These are phyloP conservation scores for Anethum foeniculum DNA, from an alignment of 140 eudicot species.

Conservation along the genomic window DNA sequence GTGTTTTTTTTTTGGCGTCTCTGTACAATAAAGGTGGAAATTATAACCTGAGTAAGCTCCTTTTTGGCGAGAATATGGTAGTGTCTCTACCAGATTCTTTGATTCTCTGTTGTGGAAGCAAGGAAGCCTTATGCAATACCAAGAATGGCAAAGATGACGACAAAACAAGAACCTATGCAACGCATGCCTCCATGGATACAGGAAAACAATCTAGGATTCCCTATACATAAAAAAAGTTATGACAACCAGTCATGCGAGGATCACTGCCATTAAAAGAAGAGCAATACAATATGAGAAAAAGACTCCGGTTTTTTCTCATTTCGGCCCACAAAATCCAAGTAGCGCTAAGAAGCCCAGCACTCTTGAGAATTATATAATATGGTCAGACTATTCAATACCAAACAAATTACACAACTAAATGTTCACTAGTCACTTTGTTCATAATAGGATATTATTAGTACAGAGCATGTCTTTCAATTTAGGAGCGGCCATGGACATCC, in stretches of 20 bases:
- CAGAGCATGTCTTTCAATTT: slow-evolving; percentile 11
- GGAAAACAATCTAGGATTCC: slow-evolving; percentile 73
- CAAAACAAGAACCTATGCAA: slow-evolving; percentile 47
- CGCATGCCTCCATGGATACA: slow-evolving; percentile 74
- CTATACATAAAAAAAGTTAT: slow-evolving; percentile 77
- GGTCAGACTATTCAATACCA: too few species aligned
- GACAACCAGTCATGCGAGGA: slow-evolving; percentile 71
- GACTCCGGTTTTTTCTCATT: too few species aligned
- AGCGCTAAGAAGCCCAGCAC: too few species aligned
- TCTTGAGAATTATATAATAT: too few species aligned
- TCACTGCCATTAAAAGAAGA: slow-evolving; percentile 41
- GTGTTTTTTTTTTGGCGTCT: too few species aligned
- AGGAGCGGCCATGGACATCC: background rate
- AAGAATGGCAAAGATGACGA: slow-evolving; percentile 61
- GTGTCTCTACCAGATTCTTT: slow-evolving; percentile 85
- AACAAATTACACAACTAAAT: too few species aligned
- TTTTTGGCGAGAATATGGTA: slow-evolving; percentile 81
- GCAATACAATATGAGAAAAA: slow-evolving; percentile 69
- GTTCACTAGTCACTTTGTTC: too few species aligned
- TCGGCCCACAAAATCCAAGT: slow-evolving; percentile 22
- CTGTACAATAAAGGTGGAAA: too few species aligned
- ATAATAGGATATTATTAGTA: too few species aligned
- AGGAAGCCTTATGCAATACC: slow-evolving; percentile 70
- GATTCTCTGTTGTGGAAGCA: slow-evolving; percentile 70
- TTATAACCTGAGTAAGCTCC: slow-evolving; percentile 71